Evolutionary conservation across 345 rosid genomes (phyloP).

Genomic region (Garcia nutans): DNA sequence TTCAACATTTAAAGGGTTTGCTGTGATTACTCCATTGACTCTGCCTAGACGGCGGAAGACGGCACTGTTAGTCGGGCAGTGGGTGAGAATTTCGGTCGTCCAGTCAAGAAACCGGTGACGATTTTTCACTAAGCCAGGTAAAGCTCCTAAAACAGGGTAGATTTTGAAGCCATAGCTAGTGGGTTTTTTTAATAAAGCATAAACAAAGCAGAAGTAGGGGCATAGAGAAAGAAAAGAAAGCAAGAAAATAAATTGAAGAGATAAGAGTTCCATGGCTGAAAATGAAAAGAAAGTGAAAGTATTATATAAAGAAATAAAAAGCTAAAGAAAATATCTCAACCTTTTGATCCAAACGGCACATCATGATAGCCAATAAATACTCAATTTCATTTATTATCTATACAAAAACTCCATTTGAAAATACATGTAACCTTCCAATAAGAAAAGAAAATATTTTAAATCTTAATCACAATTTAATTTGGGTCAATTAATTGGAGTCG

Average conservation of each 20-base stretch:
- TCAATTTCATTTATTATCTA: no score
- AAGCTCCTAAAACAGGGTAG: conserved; percentile 37
- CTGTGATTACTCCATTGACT: conserved; percentile 37
- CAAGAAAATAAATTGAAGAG: conserved; percentile 24
- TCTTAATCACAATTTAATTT: no score
- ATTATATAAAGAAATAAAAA: no score
- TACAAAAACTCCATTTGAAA: no score
- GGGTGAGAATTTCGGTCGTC: conserved; percentile 31
- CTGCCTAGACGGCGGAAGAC: conserved; percentile 29
- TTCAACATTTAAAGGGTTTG: conserved; percentile 38
- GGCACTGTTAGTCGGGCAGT: conserved; percentile 30
- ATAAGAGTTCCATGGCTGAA: conserved; percentile 28
- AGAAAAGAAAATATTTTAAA: no score
- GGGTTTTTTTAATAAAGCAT: neutral
- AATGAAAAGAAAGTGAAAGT: neutral
- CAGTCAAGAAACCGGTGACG: conserved; percentile 46
- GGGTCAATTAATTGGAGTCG: no score
- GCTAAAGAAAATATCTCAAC: no score
- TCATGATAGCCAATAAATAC: no score
- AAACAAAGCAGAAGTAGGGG: conserved; percentile 13
- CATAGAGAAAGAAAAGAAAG: conserved; percentile 15
- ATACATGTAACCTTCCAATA: no score
- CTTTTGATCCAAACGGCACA: no score
- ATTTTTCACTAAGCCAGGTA: conserved; percentile 41
- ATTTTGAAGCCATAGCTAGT: conserved; percentile 28